Evolutionary conservation across 768 basidiomycete genomes (phyloP).

Genomic region (Dioszegia hungarica): DNA sequence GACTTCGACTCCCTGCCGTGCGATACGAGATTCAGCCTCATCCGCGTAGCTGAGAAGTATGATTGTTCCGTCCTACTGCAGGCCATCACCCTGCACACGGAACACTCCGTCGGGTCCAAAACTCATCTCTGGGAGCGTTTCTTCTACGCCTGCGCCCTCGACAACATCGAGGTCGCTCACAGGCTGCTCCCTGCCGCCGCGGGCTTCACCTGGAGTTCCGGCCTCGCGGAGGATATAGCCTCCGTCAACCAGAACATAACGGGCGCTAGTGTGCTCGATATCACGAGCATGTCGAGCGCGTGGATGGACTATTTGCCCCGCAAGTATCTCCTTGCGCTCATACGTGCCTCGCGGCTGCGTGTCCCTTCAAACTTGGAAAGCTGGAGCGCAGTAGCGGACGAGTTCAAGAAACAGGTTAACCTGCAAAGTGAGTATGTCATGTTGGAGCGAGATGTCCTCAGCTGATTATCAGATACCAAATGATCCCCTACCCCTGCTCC

Average conservation of each 20-base stretch:
- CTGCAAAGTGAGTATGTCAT: background rate
- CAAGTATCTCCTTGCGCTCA: background rate
- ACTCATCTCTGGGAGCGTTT: background rate
- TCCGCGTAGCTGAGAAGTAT: background rate
- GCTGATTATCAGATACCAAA: too few relatives aligned
- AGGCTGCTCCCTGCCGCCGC: too few relatives aligned
- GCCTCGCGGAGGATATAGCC: too few relatives aligned
- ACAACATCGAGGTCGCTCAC: too few relatives aligned
- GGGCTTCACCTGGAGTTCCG: too few relatives aligned
- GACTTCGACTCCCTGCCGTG: background rate
- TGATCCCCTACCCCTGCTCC: too few relatives aligned
- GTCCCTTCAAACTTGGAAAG: background rate
- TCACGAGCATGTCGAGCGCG: background rate
- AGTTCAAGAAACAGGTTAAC: background rate
- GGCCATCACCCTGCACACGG: background rate
- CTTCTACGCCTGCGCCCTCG: too few relatives aligned
- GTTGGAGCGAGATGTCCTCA: too few relatives aligned
- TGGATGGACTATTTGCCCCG: background rate
- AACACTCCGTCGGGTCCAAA: background rate
- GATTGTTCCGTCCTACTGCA: background rate
- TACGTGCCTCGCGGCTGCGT: background rate
- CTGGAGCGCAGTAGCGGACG: background rate
- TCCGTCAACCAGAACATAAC: too few relatives aligned
- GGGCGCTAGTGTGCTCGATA: background rate
- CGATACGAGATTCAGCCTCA: too few relatives aligned